Evolutionary conservation across 495 filamentous ascomycete genomes (phyloP), one percentile per base, ranked within the genome.

Genomic region (Daldinia concentrica): DNA sequence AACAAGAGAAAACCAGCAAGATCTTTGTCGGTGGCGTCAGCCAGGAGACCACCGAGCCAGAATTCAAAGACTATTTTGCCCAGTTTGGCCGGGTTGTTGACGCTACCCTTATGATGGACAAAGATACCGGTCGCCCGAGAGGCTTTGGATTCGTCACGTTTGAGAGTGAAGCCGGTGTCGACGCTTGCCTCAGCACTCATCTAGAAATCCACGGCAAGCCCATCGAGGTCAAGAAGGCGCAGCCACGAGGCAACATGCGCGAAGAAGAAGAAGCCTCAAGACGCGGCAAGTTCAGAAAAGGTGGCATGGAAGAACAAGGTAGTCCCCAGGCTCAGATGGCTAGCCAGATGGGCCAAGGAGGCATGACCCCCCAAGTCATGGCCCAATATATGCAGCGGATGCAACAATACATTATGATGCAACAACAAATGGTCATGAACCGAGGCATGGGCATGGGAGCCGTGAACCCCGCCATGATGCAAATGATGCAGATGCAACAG

Each of bases 71-170:
- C 43, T 99, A 97, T 80, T 99, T 99, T 80, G 91, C 91, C 79
- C 92, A 97, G 77, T 99, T 97, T 74, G 95, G 95, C 43, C 89
- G 95, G 62, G 95, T 99, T 30, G 89, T 99, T 50, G 95, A 99
- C 79, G 95, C 95, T 11, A 99, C 95, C 1, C 87, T 99, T 19
- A 99, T 99, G 95, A 99, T 99, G 87, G 95, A 99, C 80, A 99
- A 99, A 80, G 95, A 99, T 76, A 98, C 95, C 7, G 94, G 94
- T 34, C 90, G 95, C 24, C 95, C 95, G 3, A 90, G 95, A 67
- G 95, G 95, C 9, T 99, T 99, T 74, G 95, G 95, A n/a, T 99
- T 99, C 75, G 95, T 99, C 41, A 99, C 95, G 0, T 99, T 99
- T 69, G 95, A 99, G 79, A 94, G 91, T 73, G 95, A 98, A 74